Evolutionary conservation across 148 eudicot genomes (phyloP).

Genomic region (Cornus kousa): DNA sequence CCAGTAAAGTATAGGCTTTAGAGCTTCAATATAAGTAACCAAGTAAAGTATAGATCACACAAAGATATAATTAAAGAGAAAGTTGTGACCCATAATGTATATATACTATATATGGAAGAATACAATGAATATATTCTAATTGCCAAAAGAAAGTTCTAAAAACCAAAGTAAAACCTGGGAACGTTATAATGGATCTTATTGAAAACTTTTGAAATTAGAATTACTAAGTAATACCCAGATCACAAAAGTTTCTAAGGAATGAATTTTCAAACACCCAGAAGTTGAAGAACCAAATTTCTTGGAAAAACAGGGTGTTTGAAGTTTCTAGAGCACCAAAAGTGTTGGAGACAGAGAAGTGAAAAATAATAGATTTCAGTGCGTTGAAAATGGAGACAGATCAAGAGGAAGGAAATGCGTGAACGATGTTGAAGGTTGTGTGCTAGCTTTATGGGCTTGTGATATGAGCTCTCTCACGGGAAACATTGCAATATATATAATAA

Average conservation of each 20-base stretch:
- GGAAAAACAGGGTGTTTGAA: no score
- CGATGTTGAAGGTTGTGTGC: slow-evolving; percentile 2
- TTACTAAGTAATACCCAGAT: neutral
- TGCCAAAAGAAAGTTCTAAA: neutral
- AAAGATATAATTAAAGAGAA: neutral
- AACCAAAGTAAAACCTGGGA: neutral
- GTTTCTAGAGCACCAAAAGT: no score
- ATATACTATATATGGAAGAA: neutral
- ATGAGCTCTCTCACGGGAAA: slow-evolving; percentile 25
- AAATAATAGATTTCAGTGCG: neutral
- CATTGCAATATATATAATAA: neutral
- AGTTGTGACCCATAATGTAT: neutral
- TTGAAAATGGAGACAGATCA: neutral
- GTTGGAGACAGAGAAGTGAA: no score
- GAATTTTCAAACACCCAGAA: neutral
- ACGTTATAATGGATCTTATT: neutral
- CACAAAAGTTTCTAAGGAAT: neutral
- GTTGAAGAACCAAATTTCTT: neutral
- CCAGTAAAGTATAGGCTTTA: slow-evolving; percentile 9
- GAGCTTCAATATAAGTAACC: slow-evolving; percentile 1
- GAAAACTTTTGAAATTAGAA: neutral
- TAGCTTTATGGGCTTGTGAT: slow-evolving; percentile 26
- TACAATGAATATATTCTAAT: neutral
- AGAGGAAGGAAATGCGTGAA: slow-evolving; percentile 20
- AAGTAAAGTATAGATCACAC: no score